Conservation (phyloP, 179 eudicot genomes). For the Vitellaria paradoxa region DNA sequence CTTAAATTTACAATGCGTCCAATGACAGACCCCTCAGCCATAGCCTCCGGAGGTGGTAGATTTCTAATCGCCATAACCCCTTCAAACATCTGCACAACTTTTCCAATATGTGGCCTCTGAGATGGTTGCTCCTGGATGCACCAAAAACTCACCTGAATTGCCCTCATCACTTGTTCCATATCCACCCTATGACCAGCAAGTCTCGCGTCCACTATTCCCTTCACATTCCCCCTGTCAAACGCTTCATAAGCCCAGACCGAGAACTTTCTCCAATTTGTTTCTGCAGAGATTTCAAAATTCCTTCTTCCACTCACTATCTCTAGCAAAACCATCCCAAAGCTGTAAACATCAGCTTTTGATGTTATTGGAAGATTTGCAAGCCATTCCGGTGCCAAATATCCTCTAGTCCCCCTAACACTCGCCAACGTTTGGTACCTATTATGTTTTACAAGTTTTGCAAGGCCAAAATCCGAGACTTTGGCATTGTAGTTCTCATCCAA, state of each 20-base stretch:
- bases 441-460: slow-evolving; percentile 70
- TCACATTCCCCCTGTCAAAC: slow-evolving; percentile 62
- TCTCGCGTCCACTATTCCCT: slow-evolving; percentile 50
- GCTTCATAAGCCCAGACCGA: slow-evolving; percentile 83
- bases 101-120: slow-evolving; percentile 90
- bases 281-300: slow-evolving; percentile 64
- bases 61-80: slow-evolving; percentile 65
- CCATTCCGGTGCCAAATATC: slow-evolving; percentile 95
- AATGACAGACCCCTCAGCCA: slow-evolving; percentile 35
- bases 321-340: slow-evolving; percentile 86
- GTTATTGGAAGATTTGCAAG: slow-evolving; percentile 79
- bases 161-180: slow-evolving; percentile 63
- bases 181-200: slow-evolving; percentile 42
- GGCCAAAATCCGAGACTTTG: slow-evolving; percentile 86
- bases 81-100: slow-evolving; percentile 92
- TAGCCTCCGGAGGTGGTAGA: slow-evolving; percentile 61
- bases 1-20: slow-evolving; percentile 39
- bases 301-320: slow-evolving; percentile 83
- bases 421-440: slow-evolving; percentile 63
- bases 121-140: slow-evolving; percentile 94
- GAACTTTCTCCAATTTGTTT: slow-evolving; percentile 61
- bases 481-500: slow-evolving; percentile 69
- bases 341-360: slow-evolving; percentile 76
- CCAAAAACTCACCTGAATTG: slow-evolving; percentile 76
- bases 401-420: slow-evolving; percentile 78